Base-by-base conservation (phyloP, 306 rosid species). In the Ziziphus jujuba region DNA sequence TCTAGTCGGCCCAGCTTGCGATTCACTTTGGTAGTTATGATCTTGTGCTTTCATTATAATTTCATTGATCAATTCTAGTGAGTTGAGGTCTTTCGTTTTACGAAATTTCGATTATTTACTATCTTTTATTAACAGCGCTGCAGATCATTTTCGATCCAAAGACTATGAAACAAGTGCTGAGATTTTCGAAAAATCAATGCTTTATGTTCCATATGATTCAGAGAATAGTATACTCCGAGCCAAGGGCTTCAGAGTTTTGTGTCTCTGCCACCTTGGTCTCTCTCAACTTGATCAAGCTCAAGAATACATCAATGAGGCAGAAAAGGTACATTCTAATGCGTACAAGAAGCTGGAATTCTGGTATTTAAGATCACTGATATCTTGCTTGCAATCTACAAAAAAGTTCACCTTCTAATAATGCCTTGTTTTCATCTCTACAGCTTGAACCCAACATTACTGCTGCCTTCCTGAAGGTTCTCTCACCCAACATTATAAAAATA, bases 151-250 rank as follows among this genome's bases (percentile, higher is more conserved):
- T 72, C 96, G 85, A 28, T 75, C 86, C 61, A 93, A 90, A 78
- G 96, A 87, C 69, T 93, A 93, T 59, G 86, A 56, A 73, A 84
- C 82, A 56, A 90, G 98, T 76, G 95, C 91, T 47, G 97, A 90
- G 72, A 79, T 90, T 78, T 93, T 90, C 43, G 98, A 93, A 83
- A 93, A 90, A 80, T 83, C 98, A 71, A 86, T 93, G 97, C 91
- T 93, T 59, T 93, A 90, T 71, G 67, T 93, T 67, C 84, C 96
- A 65, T 80, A 84, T 70, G 91, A 81, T 72, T 73, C 82, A 52
- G 96, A 90, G 71, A 85, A 78, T 72, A 87, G 81, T 78, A 78
- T 67, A 72, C 87, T 81, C 66, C 80, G 98, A 72, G 95, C 90
- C 65, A 93, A 93, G 75, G 96, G 97, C 66, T 93, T 72, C 65